Conservation (phyloP, 192 early-diverging fungal species). For the Tieghemiomyces parasiticus region DNA sequence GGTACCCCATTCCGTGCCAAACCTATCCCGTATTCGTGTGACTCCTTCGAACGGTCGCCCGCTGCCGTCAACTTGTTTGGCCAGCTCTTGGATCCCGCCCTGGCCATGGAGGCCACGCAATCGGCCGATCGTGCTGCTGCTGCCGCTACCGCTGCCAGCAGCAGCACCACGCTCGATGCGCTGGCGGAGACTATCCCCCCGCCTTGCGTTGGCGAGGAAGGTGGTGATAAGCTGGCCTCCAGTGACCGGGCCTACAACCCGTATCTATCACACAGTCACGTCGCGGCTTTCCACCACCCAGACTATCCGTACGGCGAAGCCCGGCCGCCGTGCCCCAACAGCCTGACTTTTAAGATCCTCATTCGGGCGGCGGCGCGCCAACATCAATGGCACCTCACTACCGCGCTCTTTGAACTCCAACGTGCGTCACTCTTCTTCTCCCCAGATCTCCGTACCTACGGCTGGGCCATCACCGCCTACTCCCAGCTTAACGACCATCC, state of each 20-base stretch:
- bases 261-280: neutral
- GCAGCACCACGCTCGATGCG: too few relatives aligned
- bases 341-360: constrained; percentile 6
- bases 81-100: neutral
- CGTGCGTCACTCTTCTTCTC: neutral
- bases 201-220: neutral
- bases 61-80: neutral
- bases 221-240: neutral
- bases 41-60: neutral
- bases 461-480: constrained; percentile 4
- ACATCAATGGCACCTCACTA: neutral
- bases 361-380: constrained; percentile 1
- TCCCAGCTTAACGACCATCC: neutral
- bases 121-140: neutral
- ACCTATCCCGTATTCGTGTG: neutral
- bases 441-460: constrained; percentile 1
- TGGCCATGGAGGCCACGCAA: neutral
- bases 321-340: constrained; percentile 3
- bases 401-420: constrained; percentile 3
- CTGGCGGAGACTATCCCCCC: neutral
- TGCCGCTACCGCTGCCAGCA: neutral
- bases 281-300: neutral
- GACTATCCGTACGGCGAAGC: neutral
- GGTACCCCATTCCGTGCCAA: neutral
- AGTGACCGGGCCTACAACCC: neutral